Evolutionary conservation across 192 early-diverging fungal species (phyloP), one percentile per base, ranked within the genome.

Genomic region (Thamnidium elegans): DNA sequence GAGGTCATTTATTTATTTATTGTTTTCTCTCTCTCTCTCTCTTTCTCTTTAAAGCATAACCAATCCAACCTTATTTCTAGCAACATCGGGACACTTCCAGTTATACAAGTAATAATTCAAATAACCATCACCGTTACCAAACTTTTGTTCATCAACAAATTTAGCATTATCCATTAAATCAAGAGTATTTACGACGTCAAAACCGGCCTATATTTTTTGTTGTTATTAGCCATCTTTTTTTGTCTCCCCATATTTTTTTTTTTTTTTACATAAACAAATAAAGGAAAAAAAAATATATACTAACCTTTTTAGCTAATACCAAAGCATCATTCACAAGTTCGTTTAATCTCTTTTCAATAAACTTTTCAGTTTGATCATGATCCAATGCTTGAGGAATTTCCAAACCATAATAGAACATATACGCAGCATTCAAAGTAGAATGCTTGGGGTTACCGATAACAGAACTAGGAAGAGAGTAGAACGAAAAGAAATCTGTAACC

Each of bases 51-150:
- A 99, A 45, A 97, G 80, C 89, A 99, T 88, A 21, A 99, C 94
- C 67, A 97, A 74, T 17, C 92, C 97, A 30, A 97, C 74, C 71
- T 94, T 87, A 14, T 79, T 73, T 9, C 82, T 67, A 13, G 81
- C 72, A 31, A 96, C 72, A 10, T 82, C 78, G 53, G 83, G 84
- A 55, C 91, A 92, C 55, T 81, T 78, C 85, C 94, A 99, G 80
- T 99, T 99, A 81, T 93, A 99, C 63, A 99, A 73, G 73, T 99
- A 99, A 79, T 92, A 99, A 72, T 97, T 89, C 62, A 99, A 77
- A 72, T 85, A 84, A 0, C 97, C 97, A 66, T 99, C 95, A 46
- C 97, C 97, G 15, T 82, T 79, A 44, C 93, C 92, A 78, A 98
- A 99, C 69, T 89, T 90, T 20, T 96, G 86, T 23, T 90, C 87